Conservation (phyloP, 2,329 filamentous ascomycete species). For the Aspergillus glaucus region DNA sequence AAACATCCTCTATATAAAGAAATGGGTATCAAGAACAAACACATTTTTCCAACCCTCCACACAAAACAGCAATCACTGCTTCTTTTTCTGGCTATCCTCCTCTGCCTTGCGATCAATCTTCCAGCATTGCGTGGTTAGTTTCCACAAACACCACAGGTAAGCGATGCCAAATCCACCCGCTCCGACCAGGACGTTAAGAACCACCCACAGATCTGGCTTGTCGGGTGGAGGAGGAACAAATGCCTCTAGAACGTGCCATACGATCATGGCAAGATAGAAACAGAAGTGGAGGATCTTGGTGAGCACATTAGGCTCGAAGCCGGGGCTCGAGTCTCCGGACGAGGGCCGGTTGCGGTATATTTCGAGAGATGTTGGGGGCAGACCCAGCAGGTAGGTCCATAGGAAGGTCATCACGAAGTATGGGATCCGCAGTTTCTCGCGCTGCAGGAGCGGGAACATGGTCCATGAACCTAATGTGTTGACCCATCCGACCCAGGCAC, state of each 20-base stretch:
- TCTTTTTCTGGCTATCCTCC: constrained; percentile 28
- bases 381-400: constrained; percentile 84
- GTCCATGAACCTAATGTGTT: constrained; percentile 89
- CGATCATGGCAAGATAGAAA: constrained; percentile 71
- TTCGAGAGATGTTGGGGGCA: constrained; percentile 69
- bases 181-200: constrained; percentile 81
- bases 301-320: constrained; percentile 47
- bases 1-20: constrained; percentile 1
- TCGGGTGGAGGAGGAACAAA: constrained; percentile 60
- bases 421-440: constrained; percentile 76
- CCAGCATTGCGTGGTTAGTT: constrained; percentile 36
- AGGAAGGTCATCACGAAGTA: constrained; percentile 79
- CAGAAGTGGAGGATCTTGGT: constrained; percentile 65
- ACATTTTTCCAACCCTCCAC: constrained; percentile 1
- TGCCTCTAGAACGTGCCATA: constrained; percentile 73
- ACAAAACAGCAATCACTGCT: constrained; percentile 18
- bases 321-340: constrained; percentile 27
- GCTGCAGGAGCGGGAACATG: constrained; percentile 80
- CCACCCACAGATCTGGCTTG: constrained; percentile 93
- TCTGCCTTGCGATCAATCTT: constrained; percentile 18
- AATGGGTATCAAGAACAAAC: constrained; percentile 24
- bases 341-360: constrained; percentile 54
- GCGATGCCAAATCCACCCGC: constrained; percentile 78
- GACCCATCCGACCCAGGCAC: constrained; percentile 93
- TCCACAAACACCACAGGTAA: constrained; percentile 86